Evolutionary conservation across 768 basidiomycete genomes (phyloP), one percentile per base, ranked within the genome.

Genomic region (Sistotremastrum suecicum): DNA sequence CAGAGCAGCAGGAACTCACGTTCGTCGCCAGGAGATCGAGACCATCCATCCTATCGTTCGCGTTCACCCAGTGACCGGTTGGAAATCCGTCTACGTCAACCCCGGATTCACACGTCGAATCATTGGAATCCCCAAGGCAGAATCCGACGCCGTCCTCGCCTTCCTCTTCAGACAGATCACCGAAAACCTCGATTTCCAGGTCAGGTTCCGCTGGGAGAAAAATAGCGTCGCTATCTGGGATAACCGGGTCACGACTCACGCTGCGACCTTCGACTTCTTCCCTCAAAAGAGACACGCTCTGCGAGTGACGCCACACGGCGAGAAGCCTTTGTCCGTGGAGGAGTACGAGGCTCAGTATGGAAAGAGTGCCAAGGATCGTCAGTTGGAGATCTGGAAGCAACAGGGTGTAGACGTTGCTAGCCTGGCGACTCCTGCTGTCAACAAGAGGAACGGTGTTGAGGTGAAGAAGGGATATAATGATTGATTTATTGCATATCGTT

Each of bases 151-250:
- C 11, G 69, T 87, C 53, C 64, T 89, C 42, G 61, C 60, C 34
- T 79, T 87, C 61, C 65, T 89, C 45, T 85, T 80, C 69, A 72
- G 65, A 54, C 75, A 80, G 55, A 77, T 88, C 53, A 68, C 70
- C 43, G 71, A 76, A 51, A 84, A 78, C 58, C 72, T 74, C 5
- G 82, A 83, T 57, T 76, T 75, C 61, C 83, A 84, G 49, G 78
- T 82, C 37, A 77, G 81, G 48, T 83, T 83, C 70, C 73, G 69
- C 50, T 88, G 86, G 86, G 71, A 80, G 57, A 64, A 68, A 35
- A 76, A 85, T 56, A 80, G 81, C 37, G 65, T 88, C 44, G 85
- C 83, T n/a, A 68, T 88, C 58, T 89, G 87, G 86, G 84, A 89
- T 55, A 88, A 88, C 60, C 69, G 85, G 60, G 82, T 84, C 48